These are phyloP conservation scores for Cinnamomum micranthum DNA, from an alignment of 164 flowering plant species.

Conservation along the genomic window DNA sequence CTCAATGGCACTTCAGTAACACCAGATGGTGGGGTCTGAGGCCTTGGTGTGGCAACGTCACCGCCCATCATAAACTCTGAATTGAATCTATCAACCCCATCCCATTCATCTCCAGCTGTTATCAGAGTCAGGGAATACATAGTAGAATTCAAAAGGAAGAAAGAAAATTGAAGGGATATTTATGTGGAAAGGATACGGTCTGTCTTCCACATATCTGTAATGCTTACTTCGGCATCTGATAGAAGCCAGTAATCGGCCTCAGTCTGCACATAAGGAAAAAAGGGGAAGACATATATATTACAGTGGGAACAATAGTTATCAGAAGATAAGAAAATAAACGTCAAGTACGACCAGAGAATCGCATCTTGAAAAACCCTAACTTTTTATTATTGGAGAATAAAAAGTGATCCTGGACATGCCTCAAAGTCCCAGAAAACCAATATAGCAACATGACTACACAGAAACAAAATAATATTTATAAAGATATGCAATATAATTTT, in stretches of 20 bases:
- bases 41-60: conserved; percentile 37
- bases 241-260: conserved; percentile 90
- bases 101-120: conserved; percentile 59
- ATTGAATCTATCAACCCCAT: conserved; percentile 36
- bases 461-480: too few relatives aligned
- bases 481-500: too few relatives aligned
- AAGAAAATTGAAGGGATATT: not conserved
- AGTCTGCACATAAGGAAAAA: conserved; percentile 38
- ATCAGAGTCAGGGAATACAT: conserved; percentile 28
- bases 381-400: not conserved
- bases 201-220: conserved; percentile 82
- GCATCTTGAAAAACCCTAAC: not conserved
- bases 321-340: not conserved
- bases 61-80: conserved; percentile 34
- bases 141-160: not conserved
- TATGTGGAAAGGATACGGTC: conserved; percentile 59
- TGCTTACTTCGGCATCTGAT: conserved; percentile 76
- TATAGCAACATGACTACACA: too few relatives aligned
- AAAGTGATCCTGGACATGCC: too few relatives aligned
- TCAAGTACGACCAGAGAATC: not conserved
- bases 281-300: not conserved
- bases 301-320: not conserved
- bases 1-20: conserved; percentile 32
- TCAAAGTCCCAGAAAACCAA: too few relatives aligned
- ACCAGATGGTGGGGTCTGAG: conserved; percentile 52